Conservation (phyloP, 2,329 filamentous ascomycete species). For the Sphaerostilbella broomeana region DNA sequence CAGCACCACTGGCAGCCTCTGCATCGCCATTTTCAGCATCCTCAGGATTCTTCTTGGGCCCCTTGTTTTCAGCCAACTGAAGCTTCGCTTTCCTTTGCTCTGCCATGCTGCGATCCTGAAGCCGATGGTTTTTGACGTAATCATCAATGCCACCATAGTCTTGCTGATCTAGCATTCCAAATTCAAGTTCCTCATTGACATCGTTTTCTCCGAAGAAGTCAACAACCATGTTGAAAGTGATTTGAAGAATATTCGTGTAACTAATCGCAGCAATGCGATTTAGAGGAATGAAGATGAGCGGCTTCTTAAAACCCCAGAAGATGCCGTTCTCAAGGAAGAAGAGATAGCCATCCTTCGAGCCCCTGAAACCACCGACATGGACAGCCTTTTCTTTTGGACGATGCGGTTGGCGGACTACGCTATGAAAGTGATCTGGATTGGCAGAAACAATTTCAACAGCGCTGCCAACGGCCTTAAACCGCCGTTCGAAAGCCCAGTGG, state of each 20-base stretch:
- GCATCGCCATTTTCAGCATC: constrained; percentile 32
- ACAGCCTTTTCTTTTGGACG: constrained; percentile 57
- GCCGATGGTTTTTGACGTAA: constrained; percentile 53
- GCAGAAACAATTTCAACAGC: constrained; percentile 43
- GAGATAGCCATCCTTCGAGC: constrained; percentile 61
- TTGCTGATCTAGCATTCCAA: constrained; percentile 63
- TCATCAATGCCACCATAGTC: constrained; percentile 59
- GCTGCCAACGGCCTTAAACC: constrained; percentile 44
- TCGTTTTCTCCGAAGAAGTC: constrained; percentile 49
- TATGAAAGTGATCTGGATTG: constrained; percentile 52
- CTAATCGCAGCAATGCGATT: constrained; percentile 56
- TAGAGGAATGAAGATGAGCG: constrained; percentile 57
- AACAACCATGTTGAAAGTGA: constrained; percentile 62
- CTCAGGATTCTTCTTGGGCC: constrained; percentile 37
- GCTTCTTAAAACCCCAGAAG: constrained; percentile 65
- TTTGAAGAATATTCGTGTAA: constrained; percentile 60
- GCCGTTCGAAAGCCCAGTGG: constrained; percentile 52
- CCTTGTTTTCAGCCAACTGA: constrained; percentile 53
- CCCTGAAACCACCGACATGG: constrained; percentile 59
- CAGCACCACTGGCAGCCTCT: constrained; percentile 29
- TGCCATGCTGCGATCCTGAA: constrained; percentile 63
- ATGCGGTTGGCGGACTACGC: constrained; percentile 49
- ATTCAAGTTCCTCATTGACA: constrained; percentile 55
- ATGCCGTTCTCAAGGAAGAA: constrained; percentile 63
- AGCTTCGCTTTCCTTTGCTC: constrained; percentile 60